phyloP scores from a whole-genome alignment of 169 alveolate genomes.

The Haemoproteus tartakovskyi region DNA sequence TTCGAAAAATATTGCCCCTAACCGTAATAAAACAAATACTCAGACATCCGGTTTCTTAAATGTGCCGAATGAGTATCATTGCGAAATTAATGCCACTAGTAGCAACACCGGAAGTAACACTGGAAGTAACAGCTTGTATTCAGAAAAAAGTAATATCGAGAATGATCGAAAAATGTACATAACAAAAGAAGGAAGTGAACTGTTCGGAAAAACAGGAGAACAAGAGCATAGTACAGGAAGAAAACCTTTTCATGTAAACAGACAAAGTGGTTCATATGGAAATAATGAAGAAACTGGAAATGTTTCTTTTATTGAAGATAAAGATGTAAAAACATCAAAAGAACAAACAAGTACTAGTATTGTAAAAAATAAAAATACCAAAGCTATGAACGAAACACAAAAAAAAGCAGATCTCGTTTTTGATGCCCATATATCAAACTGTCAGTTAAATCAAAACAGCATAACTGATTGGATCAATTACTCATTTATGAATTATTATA shows the following conservation, averaged over 20 bases:
- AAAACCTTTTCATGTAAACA: too few species aligned
- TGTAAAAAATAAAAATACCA: constrained; percentile 4
- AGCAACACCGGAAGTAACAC: too few species aligned
- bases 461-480: constrained; percentile 50
- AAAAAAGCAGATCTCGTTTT: constrained; percentile 29
- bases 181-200: too few species aligned
- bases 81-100: background rate
- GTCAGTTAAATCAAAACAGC: constrained; percentile 7
- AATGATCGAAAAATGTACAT: too few species aligned
- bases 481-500: constrained; percentile 37
- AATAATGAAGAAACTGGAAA: too few species aligned
- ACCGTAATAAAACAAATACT: constrained; percentile 10
- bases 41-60: constrained; percentile 29
- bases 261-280: too few species aligned
- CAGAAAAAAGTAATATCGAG: too few species aligned
- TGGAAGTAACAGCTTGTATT: too few species aligned
- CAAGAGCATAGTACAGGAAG: too few species aligned
- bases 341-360: background rate
- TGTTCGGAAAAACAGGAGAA: too few species aligned
- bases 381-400: background rate
- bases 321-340: too few species aligned
- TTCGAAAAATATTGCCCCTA: constrained; percentile 2
- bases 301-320: too few species aligned
- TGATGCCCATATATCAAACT: constrained; percentile 1
- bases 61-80: constrained; percentile 1